phyloP scores from a whole-genome alignment of 2,329 filamentous ascomycete genomes.

The Ceratocystiopsis minuta region DNA sequence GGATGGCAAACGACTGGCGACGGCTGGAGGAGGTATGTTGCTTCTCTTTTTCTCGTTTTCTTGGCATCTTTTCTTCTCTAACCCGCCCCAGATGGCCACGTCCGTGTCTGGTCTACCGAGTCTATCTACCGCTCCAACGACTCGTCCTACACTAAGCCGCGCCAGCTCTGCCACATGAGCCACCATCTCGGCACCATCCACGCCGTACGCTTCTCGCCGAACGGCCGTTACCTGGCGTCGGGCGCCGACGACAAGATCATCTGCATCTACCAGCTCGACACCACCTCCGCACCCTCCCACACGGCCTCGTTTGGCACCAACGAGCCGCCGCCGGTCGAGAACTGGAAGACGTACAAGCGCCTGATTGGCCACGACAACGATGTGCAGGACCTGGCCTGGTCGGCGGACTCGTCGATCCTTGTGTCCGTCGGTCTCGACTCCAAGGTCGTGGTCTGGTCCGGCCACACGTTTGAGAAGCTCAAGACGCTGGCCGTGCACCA shows the following conservation, averaged over 20 bases:
- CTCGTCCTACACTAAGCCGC: slow-evolving; percentile 54
- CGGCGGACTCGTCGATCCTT: slow-evolving; percentile 82
- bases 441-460: slow-evolving; percentile 96
- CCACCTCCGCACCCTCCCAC: slow-evolving; percentile 51
- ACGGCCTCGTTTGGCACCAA: slow-evolving; percentile 72
- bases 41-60: not conserved
- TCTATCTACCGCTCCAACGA: slow-evolving; percentile 71
- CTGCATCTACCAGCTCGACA: slow-evolving; percentile 84
- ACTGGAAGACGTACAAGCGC: slow-evolving; percentile 89
- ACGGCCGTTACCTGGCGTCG: slow-evolving; percentile 86
- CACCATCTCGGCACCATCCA: slow-evolving; percentile 96
- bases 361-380: slow-evolving; percentile 96
- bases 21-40: slow-evolving; percentile 71
- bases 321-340: slow-evolving; percentile 84
- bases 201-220: slow-evolving; percentile 89
- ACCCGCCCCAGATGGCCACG: slow-evolving; percentile 63
- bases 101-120: slow-evolving; percentile 94
- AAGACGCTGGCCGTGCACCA: slow-evolving; percentile 87
- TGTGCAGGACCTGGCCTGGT: slow-evolving; percentile 95
- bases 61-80: not conserved
- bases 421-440: slow-evolving; percentile 94
- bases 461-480: slow-evolving; percentile 92
- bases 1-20: slow-evolving; percentile 79
- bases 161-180: slow-evolving; percentile 94
- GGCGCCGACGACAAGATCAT: slow-evolving; percentile 98